Base-by-base conservation (phyloP, 1,139 yeast species). In the Yamadazyma atmosphaerica region DNA sequence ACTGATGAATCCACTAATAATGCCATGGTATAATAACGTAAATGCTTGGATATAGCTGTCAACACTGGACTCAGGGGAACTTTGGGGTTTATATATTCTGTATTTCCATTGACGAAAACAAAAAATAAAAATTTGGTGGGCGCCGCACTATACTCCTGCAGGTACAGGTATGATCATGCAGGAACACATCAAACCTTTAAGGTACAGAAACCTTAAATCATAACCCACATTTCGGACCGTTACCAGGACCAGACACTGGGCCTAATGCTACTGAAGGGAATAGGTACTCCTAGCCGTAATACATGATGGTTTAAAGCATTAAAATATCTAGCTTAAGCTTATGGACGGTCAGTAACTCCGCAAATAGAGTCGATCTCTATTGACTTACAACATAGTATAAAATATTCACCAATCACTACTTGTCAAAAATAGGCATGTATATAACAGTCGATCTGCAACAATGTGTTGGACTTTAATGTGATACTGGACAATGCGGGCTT, bases 1-100 rank as follows among this genome's bases (percentile, higher is more conserved):
- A 31, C 32, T 17, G 35, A 17, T 29, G 40, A 26, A 28, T 41
- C 41, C 8, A 36, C 22, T 26, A 34, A 27, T 35, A 41, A 28
- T 8, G 35, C 21, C 41, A 41, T 37, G 24, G 6, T 32, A 8
- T 12, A 26, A 4, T 5, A 26, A 12, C 10, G 10, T 7, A 21
- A 21, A 21, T n/a, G 12, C 11, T 23, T 23, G 26, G 26, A 23
- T n/a, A 12, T 23, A n/a, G n/a, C n/a, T n/a, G n/a, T n/a, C n/a
- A n/a, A n/a, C n/a, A n/a, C 26, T 4, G 26, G 4, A 8, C 12
- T n/a, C 26, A 23, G 26, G 26, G 26, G 26, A 11, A 23, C 7
- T 6, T 8, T 4, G 7, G 12, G 12, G 12, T n/a, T 23, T 23
- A 23, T 23, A 23, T 23, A 23, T n/a, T n/a, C 11, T n/a, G 9